Base-by-base conservation (phyloP, 1,139 yeast genomes). In the Chernovozyma aurita region DNA sequence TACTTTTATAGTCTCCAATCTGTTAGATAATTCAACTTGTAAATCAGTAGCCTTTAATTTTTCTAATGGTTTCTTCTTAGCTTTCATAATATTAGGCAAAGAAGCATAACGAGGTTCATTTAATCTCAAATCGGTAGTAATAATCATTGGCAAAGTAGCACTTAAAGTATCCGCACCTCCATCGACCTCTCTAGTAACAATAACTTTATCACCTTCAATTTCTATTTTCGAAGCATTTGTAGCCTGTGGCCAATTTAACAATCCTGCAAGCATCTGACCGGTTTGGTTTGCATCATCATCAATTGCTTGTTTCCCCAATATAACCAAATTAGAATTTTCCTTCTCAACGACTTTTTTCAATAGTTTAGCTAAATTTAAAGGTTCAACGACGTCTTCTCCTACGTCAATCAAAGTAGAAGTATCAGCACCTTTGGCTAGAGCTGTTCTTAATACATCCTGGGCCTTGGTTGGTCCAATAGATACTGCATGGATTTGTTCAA, bases 221-320 rank as follows among this genome's bases (percentile, higher is more conserved):
- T 74, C 85, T 25, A 92, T 94, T 61, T 87, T 85, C 34, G 95
- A 83, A 7, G 97, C 98, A 57, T 88, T 86, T 31, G 97, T 90
- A 26, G 97, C 97, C 63, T 92, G 98, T 14, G 97, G 95, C 98
- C 98, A 92, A 53, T 82, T 78, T 61, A 92, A 74, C 45, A 92
- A 68, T 6, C 97, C 97, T 2, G 97, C 97, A 41, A 92, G 75
- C 79, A 92, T 86, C 63, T 90, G 97, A 18, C 98, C 98, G n/a
- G 97, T 90, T 61, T 90, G 96, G 61, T 86, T 87, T 34, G 86
- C 73, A 55, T 92, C 98, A 51, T 88, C 95, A 60, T 92, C 98
- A 51, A 92, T 90, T 28, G 97, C 90, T 63, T 92, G 98, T 58
- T 92, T 92, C 30, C 98, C 98, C 56, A 92, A 73, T 32, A 92